These are phyloP conservation scores for Panicum hallii DNA, from an alignment of 202 grass and related monocot genomes.

Conservation along the genomic window DNA sequence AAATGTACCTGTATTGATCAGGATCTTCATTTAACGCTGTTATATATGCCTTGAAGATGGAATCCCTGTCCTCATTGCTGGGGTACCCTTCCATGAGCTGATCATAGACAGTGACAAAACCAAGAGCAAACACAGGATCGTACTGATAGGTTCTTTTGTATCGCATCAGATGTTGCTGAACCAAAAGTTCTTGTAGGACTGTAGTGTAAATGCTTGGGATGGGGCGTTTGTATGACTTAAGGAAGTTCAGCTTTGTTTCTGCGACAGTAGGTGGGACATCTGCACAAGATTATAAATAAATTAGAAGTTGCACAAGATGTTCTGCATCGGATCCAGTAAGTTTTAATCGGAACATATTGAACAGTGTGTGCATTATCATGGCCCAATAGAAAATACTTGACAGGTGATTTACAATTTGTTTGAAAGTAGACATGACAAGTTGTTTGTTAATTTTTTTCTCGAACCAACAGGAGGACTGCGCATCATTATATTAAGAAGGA, in stretches of 20 bases:
- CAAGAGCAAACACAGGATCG: constrained; percentile 93
- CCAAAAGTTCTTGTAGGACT: constrained; percentile 92
- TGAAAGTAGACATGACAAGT: not conserved
- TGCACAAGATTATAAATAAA: constrained; percentile 50
- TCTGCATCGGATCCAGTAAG: not conserved
- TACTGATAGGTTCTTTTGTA: constrained; percentile 98
- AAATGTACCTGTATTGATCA: constrained; percentile 78
- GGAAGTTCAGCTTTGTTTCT: constrained; percentile 89
- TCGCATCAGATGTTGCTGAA: constrained; percentile 96
- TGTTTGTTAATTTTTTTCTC: not conserved
- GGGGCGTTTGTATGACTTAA: constrained; percentile 90
- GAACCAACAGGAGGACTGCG: not conserved
- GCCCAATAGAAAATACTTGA: constrained; percentile 14
- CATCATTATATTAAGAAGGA: not conserved
- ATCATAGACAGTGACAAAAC: constrained; percentile 92
- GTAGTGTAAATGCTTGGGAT: constrained; percentile 96
- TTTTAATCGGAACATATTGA: constrained; percentile 1
- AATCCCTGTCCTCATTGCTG: constrained; percentile 69
- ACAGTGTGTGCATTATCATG: not conserved
- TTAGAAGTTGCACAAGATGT: constrained; percentile 35
- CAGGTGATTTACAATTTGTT: not conserved
- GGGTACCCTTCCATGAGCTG: constrained; percentile 98
- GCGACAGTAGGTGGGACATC: constrained; percentile 85
- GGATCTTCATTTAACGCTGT: constrained; percentile 88
- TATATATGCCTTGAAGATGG: constrained; percentile 87